A percentile compares a stretch with the other conserved stretches of the same genome.
These are phyloP conservation scores for Daldinia vernicosa DNA, from an alignment of 495 filamentous ascomycete species.

Conservation along the genomic window DNA sequence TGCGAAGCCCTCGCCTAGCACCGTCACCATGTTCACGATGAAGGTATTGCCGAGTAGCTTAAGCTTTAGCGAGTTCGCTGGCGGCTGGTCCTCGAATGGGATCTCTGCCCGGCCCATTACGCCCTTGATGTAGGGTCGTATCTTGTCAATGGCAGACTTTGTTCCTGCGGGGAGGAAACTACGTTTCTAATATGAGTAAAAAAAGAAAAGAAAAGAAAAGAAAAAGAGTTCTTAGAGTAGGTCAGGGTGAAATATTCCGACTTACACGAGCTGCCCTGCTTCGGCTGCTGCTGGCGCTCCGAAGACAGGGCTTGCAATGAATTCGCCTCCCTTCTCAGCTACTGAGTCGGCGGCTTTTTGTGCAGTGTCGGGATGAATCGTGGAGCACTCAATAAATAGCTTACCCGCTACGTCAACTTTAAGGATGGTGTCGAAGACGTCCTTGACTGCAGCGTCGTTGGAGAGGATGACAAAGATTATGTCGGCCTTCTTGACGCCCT, in stretches of 20 bases:
- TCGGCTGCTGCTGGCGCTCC: slow-evolving; percentile 84
- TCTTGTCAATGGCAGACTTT: slow-evolving; percentile 64
- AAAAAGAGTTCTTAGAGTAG: not conserved
- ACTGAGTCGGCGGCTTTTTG: slow-evolving; percentile 66
- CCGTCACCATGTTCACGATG: slow-evolving; percentile 82
- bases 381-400: slow-evolving; percentile 86
- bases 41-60: slow-evolving; percentile 92
- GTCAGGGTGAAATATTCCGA: slow-evolving; percentile 9
- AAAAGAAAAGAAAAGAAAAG: too few relatives aligned
- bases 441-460: slow-evolving; percentile 75
- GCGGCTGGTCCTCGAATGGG: slow-evolving; percentile 69
- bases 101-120: slow-evolving; percentile 78
- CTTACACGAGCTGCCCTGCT: slow-evolving; percentile 67
- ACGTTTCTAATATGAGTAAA: slow-evolving; percentile 10
- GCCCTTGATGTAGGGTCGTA: slow-evolving; percentile 78
- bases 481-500: slow-evolving; percentile 72
- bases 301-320: slow-evolving; percentile 85
- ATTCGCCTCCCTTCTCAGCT: slow-evolving; percentile 67
- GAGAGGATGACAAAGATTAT: slow-evolving; percentile 86
- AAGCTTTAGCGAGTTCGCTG: slow-evolving; percentile 67
- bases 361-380: slow-evolving; percentile 85
- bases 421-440: slow-evolving; percentile 63
- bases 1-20: slow-evolving; percentile 76
- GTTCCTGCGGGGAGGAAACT: slow-evolving; percentile 81
- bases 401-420: slow-evolving; percentile 69